Conservation (phyloP, 2,329 filamentous ascomycete species). For the Penicillium sp. region DNA sequence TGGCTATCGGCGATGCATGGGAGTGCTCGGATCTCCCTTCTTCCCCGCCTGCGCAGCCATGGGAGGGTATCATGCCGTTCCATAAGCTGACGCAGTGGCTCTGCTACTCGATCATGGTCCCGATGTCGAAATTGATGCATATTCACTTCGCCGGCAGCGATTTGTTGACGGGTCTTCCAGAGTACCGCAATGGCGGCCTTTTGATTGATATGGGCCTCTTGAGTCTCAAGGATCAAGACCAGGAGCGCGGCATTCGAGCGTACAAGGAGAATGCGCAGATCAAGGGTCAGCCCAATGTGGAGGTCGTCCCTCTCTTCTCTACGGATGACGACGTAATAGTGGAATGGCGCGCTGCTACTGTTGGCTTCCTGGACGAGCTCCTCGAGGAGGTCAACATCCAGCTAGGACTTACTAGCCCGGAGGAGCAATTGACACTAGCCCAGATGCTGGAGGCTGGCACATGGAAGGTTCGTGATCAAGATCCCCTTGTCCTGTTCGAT, state of each 20-base stretch:
- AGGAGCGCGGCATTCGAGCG: constrained; percentile 64
- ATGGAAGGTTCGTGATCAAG: constrained; percentile 72
- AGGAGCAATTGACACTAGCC: constrained; percentile 68
- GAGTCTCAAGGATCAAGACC: constrained; percentile 66
- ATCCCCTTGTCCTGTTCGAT: background rate
- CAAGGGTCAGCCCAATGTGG: constrained; percentile 65
- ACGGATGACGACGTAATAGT: constrained; percentile 73
- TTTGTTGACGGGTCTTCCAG: constrained; percentile 78
- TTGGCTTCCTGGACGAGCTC: constrained; percentile 69
- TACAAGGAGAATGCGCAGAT: constrained; percentile 67
- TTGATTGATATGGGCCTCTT: constrained; percentile 80
- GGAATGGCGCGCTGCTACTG: constrained; percentile 71
- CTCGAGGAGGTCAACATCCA: constrained; percentile 63
- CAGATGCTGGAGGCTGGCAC: constrained; percentile 94
- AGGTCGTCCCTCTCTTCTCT: constrained; percentile 69
- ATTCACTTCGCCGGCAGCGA: constrained; percentile 78
- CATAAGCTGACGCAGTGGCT: constrained; percentile 96
- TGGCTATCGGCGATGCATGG: constrained; percentile 91
- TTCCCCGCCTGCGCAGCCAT: constrained; percentile 60
- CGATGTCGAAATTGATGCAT: constrained; percentile 75
- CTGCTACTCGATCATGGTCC: constrained; percentile 87
- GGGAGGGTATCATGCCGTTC: constrained; percentile 82
- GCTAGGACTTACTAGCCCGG: constrained; percentile 60
- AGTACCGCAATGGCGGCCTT: constrained; percentile 87
- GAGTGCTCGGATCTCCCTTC: constrained; percentile 76